Conservation (phyloP, 2,329 filamentous ascomycete genomes). For the Paraphoma sp. region DNA sequence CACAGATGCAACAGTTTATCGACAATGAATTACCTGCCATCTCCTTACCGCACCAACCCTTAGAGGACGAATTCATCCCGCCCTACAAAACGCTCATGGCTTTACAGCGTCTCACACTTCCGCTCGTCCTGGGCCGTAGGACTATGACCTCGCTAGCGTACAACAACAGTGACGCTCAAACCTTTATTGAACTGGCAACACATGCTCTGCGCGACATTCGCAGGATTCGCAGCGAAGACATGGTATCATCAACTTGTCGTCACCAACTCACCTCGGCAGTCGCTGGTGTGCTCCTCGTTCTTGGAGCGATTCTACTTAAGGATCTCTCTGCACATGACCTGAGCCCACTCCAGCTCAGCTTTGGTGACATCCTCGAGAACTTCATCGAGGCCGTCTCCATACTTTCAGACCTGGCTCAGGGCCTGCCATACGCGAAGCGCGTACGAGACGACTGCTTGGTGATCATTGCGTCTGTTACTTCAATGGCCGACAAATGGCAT, state of each 20-base stretch:
- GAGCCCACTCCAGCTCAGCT: constrained; percentile 1
- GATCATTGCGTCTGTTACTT: constrained; percentile 15
- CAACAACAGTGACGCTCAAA: constrained; percentile 12
- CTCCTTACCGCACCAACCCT: constrained; percentile 1
- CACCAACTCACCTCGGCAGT: constrained; percentile 25
- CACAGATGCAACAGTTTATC: constrained; percentile 14
- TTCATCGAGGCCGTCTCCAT: constrained; percentile 20
- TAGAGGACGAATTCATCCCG: neutral
- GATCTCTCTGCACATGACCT: constrained; percentile 11
- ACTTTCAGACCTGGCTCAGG: constrained; percentile 20
- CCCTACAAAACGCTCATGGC: constrained; percentile 14
- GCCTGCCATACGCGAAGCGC: constrained; percentile 23
- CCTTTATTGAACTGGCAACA: constrained; percentile 23
- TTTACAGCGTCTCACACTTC: constrained; percentile 28
- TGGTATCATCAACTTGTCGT: constrained; percentile 16
- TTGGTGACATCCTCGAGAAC: constrained; percentile 8
- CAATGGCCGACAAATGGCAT: constrained; percentile 3
- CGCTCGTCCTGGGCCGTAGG: constrained; percentile 31
- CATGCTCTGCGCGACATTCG: constrained; percentile 20
- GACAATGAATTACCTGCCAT: constrained; percentile 6
- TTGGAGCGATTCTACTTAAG: constrained; percentile 27
- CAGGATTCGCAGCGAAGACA: constrained; percentile 5
- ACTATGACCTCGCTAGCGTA: constrained; percentile 32
- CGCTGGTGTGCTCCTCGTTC: constrained; percentile 23
- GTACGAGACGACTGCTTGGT: constrained; percentile 28